A percentile compares a stretch with the other conserved stretches of the same genome.
phyloP scores from a whole-genome alignment of 306 rosid species.

The Purshia tridentata region DNA sequence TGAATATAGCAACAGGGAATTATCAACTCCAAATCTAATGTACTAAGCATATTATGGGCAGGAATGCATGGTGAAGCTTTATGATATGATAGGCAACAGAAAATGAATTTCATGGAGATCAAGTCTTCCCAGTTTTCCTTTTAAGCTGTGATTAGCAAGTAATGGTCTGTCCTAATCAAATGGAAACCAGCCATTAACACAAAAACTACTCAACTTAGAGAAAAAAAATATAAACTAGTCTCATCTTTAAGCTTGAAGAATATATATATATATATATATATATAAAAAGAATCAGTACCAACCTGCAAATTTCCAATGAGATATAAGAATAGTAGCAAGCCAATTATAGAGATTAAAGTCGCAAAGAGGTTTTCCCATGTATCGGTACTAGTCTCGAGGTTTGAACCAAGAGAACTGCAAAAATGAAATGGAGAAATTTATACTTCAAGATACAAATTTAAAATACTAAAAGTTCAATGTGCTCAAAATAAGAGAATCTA shows the following conservation, averaged over 20 bases:
- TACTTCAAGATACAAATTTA: not conserved
- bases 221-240: not conserved
- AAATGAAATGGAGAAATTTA: not conserved
- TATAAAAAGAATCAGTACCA: not conserved
- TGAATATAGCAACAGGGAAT: no score
- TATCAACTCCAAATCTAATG: no score
- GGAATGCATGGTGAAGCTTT: no score
- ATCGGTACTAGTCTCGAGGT: slow-evolving; percentile 20
- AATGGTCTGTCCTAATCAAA: no score
- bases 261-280: no score
- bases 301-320: slow-evolving; percentile 35
- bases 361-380: slow-evolving; percentile 32
- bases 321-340: slow-evolving; percentile 24
- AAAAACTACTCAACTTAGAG: not conserved
- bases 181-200: not conserved
- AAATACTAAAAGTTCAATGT: no score
- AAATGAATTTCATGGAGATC: no score
- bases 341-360: slow-evolving; percentile 16
- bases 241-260: not conserved
- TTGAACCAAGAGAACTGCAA: slow-evolving; percentile 20
- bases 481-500: no score
- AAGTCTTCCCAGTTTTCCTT: no score
- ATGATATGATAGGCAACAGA: no score
- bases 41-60: no score
- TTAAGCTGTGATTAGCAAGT: no score